These are phyloP conservation scores for Irpex sp. DNA, from an alignment of 1,284 basidiomycete genomes.

Conservation along the genomic window DNA sequence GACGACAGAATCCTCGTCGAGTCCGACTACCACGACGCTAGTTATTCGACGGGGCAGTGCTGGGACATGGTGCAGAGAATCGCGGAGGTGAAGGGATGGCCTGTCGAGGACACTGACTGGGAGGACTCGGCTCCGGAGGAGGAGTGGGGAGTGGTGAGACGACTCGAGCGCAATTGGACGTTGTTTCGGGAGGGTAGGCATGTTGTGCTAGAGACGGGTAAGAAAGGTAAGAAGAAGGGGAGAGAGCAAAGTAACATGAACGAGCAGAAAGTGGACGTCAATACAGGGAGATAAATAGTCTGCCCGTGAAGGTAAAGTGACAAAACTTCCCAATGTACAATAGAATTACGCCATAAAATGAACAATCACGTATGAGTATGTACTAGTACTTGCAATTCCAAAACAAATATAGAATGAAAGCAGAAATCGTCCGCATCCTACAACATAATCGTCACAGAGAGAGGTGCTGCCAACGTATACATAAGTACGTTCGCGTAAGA, in stretches of 20 bases:
- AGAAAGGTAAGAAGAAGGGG: background rate
- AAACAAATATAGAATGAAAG: too few relatives aligned
- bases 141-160: slow-evolving; percentile 56
- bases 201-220: background rate
- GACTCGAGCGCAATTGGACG: slow-evolving; percentile 63
- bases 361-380: too few relatives aligned
- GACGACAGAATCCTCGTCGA: slow-evolving; percentile 67
- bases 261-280: too few relatives aligned
- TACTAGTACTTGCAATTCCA: too few relatives aligned
- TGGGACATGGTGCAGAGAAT: slow-evolving; percentile 65
- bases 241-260: background rate
- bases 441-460: too few relatives aligned
- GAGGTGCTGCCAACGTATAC: too few relatives aligned
- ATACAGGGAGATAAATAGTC: too few relatives aligned
- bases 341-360: too few relatives aligned
- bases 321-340: too few relatives aligned
- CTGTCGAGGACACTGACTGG: slow-evolving; percentile 52
- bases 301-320: too few relatives aligned
- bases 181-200: slow-evolving; percentile 48
- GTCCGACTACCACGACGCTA: slow-evolving; percentile 65
- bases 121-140: slow-evolving; percentile 27
- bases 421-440: too few relatives aligned
- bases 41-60: slow-evolving; percentile 47
- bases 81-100: slow-evolving; percentile 62
- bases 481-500: background rate